Evolutionary conservation across 2,329 filamentous ascomycete genomes (phyloP), one percentile per base, ranked within the genome.

Genomic region (Lasiodiplodia sp.): DNA sequence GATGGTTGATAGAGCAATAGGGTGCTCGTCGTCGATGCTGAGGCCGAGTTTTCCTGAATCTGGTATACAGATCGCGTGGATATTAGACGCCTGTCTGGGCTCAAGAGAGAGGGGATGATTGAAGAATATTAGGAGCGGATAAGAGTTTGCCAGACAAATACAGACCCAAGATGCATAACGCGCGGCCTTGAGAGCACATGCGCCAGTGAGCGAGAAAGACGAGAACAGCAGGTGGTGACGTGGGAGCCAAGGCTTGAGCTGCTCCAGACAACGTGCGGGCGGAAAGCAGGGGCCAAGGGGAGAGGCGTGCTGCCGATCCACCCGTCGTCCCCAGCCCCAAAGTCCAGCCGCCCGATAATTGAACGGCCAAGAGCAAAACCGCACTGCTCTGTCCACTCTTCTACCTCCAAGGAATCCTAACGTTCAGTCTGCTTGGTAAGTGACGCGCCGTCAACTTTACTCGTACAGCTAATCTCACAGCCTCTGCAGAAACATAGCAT

Each of bases 331-430:
- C 60, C 60, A 64, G 60, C 60, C 60, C 47, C 60, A 64, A 52
- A 37, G 23, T 37, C 60, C 60, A 64, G 60, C 60, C 60, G 60
- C 60, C 60, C 47, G 47, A 64, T 64, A 64, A 64, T 64, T 64
- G 28, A 60, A n/a, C 37, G 3, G 49, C 58, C 58, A 21, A 21
- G 25, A 49, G 47, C 44, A 64, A 51, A 64, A 52, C 28, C 28
- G 34, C 25, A n/a, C 44, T 38, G 31, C 10, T 12, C 47, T 11
- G 23, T 31, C 34, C 28, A 14, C n/a, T 38, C 16, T 10, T 5
- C 38, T 21, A 18, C 21, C 28, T 44, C 56, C 40, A 21, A 49
- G 18, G 10, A n/a, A 47, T 21, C 11, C 55, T 40, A 11, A 37
- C 55, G 34, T 11, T 16, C 58, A 14, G 28, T 8, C 34, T 21